Percentiles rank a stretch among this genome's conserved stretches.
These are phyloP conservation scores for Hymenotorrendiella dingleyae DNA, from an alignment of 2,329 filamentous ascomycete species.

Conservation along the genomic window DNA sequence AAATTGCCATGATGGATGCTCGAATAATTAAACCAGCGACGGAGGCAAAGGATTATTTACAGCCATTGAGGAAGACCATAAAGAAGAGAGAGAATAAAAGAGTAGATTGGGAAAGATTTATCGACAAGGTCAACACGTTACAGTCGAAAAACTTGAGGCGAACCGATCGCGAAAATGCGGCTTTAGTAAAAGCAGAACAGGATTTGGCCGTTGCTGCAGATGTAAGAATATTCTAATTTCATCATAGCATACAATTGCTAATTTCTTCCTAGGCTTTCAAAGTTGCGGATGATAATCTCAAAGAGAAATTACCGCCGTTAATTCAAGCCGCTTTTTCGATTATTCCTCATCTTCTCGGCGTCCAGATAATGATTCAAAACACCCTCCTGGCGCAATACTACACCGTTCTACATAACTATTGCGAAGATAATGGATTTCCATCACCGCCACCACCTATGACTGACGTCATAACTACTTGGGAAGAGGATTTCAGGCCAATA, in stretches of 20 bases:
- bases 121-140: constrained; percentile 63
- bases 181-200: constrained; percentile 63
- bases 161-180: constrained; percentile 66
- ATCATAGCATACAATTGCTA: constrained; percentile 12
- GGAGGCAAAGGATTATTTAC: constrained; percentile 61
- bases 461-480: constrained; percentile 62
- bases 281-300: constrained; percentile 68
- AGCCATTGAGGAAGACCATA: constrained; percentile 72
- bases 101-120: constrained; percentile 73
- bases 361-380: constrained; percentile 72
- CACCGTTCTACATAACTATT: constrained; percentile 69
- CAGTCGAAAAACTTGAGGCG: constrained; percentile 61
- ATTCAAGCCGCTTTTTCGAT: constrained; percentile 66
- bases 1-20: constrained; percentile 64
- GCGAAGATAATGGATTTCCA: constrained; percentile 60
- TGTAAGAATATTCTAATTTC: constrained; percentile 36
- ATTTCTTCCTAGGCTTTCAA: constrained; percentile 55
- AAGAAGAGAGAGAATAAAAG: constrained; percentile 81
- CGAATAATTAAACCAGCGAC: constrained; percentile 65
- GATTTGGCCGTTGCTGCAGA: constrained; percentile 62
- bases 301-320: constrained; percentile 64
- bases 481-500: constrained; percentile 54
- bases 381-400: constrained; percentile 72
- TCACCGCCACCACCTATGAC: constrained; percentile 68
- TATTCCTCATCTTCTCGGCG: constrained; percentile 64